Evolutionary conservation across 176 grass and related monocot species (phyloP).

Genomic region (Raddia guianensis): DNA sequence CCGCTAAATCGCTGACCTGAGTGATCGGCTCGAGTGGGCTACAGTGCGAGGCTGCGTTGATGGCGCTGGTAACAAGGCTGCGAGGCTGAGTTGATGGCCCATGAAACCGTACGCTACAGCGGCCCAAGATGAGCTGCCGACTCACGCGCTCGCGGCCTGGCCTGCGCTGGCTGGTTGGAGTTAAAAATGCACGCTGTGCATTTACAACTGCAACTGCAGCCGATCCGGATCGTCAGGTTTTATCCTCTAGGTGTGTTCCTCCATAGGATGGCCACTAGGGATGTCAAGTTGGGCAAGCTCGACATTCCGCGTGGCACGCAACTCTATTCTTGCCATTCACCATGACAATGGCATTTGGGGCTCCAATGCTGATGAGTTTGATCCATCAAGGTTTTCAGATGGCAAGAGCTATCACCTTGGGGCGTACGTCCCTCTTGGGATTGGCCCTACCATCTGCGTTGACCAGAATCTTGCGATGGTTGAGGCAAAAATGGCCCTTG

Average conservation of each 20-base stretch:
- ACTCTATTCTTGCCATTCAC: conserved; percentile 54
- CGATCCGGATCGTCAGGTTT: conserved; percentile 44
- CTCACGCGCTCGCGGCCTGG: no score
- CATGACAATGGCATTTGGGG: conserved; percentile 73
- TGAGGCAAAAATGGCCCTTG: conserved; percentile 65
- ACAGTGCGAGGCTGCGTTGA: no score
- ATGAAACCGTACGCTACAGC: no score
- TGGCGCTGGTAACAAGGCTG: no score
- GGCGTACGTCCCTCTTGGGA: conserved; percentile 64
- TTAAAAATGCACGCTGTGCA: no score
- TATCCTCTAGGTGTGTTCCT: conserved; percentile 60
- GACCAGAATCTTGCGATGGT: conserved; percentile 75
- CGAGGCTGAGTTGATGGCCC: no score
- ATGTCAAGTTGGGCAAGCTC: conserved; percentile 57
- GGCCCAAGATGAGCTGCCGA: no score
- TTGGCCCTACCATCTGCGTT: conserved; percentile 61
- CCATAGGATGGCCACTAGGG: conserved; percentile 45
- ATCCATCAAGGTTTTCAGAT: conserved; percentile 73
- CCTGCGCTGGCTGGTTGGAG: no score
- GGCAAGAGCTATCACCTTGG: conserved; percentile 69
- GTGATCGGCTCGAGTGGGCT: no score
- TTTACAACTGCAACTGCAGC: no score
- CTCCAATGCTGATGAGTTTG: conserved; percentile 51
- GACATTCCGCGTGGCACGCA: conserved; percentile 66
- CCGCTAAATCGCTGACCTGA: no score